These are phyloP conservation scores for Hypoxylon fuscum DNA, from an alignment of 495 filamentous ascomycete species.

Conservation along the genomic window DNA sequence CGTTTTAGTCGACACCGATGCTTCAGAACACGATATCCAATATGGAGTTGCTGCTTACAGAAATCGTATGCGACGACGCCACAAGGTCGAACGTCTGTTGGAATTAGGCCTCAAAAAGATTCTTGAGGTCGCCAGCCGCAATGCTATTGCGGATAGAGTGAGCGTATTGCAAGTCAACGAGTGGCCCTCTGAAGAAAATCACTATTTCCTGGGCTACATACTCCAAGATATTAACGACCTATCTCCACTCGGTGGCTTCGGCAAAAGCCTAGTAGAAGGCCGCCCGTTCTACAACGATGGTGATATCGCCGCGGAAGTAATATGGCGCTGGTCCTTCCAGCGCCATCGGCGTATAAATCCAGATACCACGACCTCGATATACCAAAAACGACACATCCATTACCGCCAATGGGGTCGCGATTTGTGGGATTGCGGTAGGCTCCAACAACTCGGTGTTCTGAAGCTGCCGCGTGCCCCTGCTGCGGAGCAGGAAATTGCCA, in stretches of 20 bases:
- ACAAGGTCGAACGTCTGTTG: background rate
- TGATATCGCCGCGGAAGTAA: background rate
- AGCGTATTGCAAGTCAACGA: background rate
- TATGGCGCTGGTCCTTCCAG: background rate
- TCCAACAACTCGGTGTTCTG: background rate
- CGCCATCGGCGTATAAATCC: too few relatives aligned
- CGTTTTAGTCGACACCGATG: background rate
- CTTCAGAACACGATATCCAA: background rate
- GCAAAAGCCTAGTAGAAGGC: background rate
- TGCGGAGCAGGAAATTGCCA: background rate
- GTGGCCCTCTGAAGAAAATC: background rate
- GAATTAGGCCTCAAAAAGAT: background rate
- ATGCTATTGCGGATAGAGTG: background rate
- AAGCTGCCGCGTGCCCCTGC: background rate
- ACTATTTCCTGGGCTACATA: background rate
- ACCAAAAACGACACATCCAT: too few relatives aligned
- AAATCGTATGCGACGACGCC: background rate
- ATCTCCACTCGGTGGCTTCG: background rate
- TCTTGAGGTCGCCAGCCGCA: background rate
- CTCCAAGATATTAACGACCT: background rate
- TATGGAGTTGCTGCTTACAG: background rate
- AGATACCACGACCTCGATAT: too few relatives aligned
- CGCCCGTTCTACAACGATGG: background rate
- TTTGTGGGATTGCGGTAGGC: background rate
- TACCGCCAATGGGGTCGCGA: background rate